A percentile compares a stretch with the other conserved stretches of the same genome.
Conservation (phyloP, 441 rosid genomes). For the Gossypium davidsonii region DNA sequence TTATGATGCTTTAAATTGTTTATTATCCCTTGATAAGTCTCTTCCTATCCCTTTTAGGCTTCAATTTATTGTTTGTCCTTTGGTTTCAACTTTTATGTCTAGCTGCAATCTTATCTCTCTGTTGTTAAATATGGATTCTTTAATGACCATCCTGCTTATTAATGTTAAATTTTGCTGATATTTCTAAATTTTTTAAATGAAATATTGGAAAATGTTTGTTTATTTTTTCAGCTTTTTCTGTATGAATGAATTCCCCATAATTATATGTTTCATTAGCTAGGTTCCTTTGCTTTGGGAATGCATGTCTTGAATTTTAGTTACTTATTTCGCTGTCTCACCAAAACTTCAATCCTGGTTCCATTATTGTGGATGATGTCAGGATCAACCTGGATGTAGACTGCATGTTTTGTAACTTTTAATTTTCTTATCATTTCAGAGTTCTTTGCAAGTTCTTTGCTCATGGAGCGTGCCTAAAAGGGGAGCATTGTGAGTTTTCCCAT, state of each 20-base stretch:
- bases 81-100: not conserved
- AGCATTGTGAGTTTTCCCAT: slow-evolving; percentile 87
- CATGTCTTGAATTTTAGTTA: not conserved
- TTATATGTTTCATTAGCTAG: not conserved
- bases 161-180: not conserved
- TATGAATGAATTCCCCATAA: not conserved
- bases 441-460: slow-evolving; percentile 90
- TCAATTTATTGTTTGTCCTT: not conserved
- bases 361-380: not conserved
- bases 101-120: not conserved
- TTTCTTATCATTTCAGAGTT: slow-evolving; percentile 37
- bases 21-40: not conserved
- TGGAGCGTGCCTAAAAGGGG: slow-evolving; percentile 95
- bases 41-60: not conserved
- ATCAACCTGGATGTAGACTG: not conserved
- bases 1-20: not conserved
- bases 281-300: not conserved
- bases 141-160: not conserved
- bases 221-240: not conserved
- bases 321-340: not conserved
- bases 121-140: too few species aligned
- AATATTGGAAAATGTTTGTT: not conserved
- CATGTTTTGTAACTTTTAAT: not conserved
- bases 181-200: not conserved
- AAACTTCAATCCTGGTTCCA: not conserved